These are phyloP conservation scores for Fragaria vesca DNA, from an alignment of 306 rosid genomes.

Conservation along the genomic window DNA sequence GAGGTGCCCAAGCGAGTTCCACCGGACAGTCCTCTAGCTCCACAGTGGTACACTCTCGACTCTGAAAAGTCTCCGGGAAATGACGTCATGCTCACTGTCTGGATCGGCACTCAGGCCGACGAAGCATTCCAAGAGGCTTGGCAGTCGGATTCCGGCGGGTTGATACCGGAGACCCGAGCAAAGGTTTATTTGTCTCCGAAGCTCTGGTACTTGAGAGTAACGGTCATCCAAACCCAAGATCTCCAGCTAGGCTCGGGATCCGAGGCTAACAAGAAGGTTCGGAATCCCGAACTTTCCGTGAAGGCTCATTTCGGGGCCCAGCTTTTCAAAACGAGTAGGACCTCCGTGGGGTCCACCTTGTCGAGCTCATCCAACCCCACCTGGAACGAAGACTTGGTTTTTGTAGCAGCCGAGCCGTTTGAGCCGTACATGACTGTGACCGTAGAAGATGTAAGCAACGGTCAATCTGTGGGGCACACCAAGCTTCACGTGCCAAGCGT, in stretches of 20 bases:
- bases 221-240: conserved; percentile 95
- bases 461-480: conserved; percentile 44
- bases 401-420: conserved; percentile 85
- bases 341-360: conserved; percentile 36
- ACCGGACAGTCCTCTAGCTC: conserved; percentile 88
- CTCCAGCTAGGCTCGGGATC: conserved; percentile 49
- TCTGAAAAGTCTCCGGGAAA: conserved; percentile 53
- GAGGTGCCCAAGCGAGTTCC: conserved; percentile 86
- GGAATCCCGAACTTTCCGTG: conserved; percentile 53
- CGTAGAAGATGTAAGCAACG: conserved; percentile 50
- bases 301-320: conserved; percentile 80
- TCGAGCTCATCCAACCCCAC: conserved; percentile 56
- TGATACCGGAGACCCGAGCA: conserved; percentile 80
- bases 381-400: conserved; percentile 75
- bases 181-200: conserved; percentile 90
- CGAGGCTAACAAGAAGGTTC: conserved; percentile 51
- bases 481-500: conserved; percentile 66
- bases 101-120: conserved; percentile 84
- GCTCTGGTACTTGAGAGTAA: conserved; percentile 87
- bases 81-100: conserved; percentile 84
- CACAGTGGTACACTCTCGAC: conserved; percentile 88
- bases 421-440: conserved; percentile 64
- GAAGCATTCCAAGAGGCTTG: conserved; percentile 92
- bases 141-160: conserved; percentile 89
- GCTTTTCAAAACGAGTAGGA: conserved; percentile 60